phyloP scores from a whole-genome alignment of 768 basidiomycete species.

The Mycena crocata region DNA sequence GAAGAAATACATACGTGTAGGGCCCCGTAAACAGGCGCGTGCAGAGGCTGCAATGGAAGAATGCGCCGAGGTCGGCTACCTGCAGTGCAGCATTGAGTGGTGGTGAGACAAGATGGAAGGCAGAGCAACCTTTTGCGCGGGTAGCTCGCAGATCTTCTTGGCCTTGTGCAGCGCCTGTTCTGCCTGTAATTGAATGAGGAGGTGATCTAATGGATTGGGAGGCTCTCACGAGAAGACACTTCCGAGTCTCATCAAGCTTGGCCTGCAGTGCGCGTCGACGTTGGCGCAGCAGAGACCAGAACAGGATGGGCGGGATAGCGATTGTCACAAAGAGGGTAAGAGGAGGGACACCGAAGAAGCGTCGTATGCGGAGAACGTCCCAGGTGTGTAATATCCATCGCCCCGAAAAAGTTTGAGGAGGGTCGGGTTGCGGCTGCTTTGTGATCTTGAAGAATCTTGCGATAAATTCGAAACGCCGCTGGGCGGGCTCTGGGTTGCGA shows the following conservation, averaged over 20 bases:
- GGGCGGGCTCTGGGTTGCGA: not conserved
- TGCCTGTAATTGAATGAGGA: not conserved
- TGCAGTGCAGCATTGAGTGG: not conserved
- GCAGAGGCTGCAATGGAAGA: conserved; percentile 19
- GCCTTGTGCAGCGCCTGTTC: not conserved
- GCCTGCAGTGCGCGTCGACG: not conserved
- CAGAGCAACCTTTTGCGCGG: not conserved
- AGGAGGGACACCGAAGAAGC: not conserved
- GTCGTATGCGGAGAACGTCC: not conserved
- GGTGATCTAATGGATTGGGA: too few relatives aligned
- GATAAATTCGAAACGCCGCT: not conserved
- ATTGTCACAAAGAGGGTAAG: not conserved
- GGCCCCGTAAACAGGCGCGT: not conserved
- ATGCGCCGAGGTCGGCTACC: conserved; percentile 5
- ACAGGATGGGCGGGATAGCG: not conserved
- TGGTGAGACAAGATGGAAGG: not conserved
- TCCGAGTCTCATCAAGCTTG: not conserved
- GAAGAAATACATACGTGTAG: conserved; percentile 4
- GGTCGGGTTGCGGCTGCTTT: not conserved
- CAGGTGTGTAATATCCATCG: conserved; percentile 8
- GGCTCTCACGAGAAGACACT: not conserved
- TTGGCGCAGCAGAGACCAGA: not conserved
- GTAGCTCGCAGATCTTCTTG: not conserved
- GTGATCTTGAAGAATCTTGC: not conserved
- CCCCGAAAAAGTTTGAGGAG: not conserved